Conservation (phyloP, 2,329 filamentous ascomycete genomes). For the Neopestalotiopsis rosae region DNA sequence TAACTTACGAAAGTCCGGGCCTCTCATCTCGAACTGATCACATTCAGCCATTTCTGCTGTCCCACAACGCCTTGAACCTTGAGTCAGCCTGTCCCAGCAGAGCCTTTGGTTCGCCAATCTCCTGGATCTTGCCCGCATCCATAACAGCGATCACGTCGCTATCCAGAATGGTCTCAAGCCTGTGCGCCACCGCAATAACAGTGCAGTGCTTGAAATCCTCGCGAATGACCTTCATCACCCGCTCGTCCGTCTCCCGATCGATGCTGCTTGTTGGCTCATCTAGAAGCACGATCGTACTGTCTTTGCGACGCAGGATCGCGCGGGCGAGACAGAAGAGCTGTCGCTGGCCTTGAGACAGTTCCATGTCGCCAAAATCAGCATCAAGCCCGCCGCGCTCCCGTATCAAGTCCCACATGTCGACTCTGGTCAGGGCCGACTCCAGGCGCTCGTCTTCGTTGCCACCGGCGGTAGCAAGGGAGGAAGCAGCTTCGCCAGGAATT, state of each 20-base stretch:
- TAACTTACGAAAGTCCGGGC: too few relatives aligned
- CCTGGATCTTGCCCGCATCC: conserved; percentile 1
- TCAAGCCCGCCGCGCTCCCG: background rate
- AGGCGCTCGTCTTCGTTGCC: background rate
- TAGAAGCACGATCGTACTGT: background rate
- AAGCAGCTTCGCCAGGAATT: background rate
- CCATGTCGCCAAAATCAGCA: background rate
- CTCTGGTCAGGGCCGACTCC: background rate
- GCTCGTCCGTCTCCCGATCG: conserved; percentile 7
- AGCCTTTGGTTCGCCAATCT: background rate
- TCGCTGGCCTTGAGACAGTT: background rate
- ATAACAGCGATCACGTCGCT: conserved; percentile 5
- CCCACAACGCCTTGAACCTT: background rate
- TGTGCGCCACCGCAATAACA: conserved; percentile 13
- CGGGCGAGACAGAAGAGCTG: conserved; percentile 5
- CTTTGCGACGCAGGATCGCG: background rate
- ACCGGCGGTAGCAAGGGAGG: too few relatives aligned
- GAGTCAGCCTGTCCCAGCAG: background rate
- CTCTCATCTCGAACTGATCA: too few relatives aligned
- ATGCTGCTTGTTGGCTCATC: conserved; percentile 12
- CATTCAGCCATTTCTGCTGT: background rate
- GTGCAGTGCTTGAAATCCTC: conserved; percentile 10
- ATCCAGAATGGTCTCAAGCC: conserved; percentile 8
- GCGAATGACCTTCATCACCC: background rate
- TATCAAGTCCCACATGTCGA: conserved; percentile 2